A percentile compares a stretch with the other conserved stretches of the same genome.
These are phyloP conservation scores for Syncephalastrum contaminatum DNA, from an alignment of 371 early-diverging fungal genomes.

Conservation along the genomic window DNA sequence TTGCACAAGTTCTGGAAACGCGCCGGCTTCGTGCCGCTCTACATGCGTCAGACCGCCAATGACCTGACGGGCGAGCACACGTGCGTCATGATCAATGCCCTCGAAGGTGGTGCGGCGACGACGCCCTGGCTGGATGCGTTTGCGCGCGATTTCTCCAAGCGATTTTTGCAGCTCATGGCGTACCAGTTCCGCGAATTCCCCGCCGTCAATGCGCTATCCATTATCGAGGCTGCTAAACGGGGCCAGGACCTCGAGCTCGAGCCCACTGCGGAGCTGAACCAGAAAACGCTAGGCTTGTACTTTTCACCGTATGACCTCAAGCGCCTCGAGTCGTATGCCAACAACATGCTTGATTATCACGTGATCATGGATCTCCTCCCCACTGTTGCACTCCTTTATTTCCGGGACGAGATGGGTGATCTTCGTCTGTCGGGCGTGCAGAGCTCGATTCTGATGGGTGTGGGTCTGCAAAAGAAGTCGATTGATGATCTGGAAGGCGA, in stretches of 20 bases:
- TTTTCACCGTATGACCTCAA: constrained; percentile 91
- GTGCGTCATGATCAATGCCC: constrained; percentile 90
- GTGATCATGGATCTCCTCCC: constrained; percentile 94
- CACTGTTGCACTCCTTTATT: constrained; percentile 75
- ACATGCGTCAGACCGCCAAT: constrained; percentile 95
- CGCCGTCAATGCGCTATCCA: constrained; percentile 75
- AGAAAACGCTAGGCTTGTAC: constrained; percentile 54
- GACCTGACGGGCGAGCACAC: constrained; percentile 98
- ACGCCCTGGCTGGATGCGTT: constrained; percentile 77
- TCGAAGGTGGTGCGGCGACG: constrained; percentile 57
- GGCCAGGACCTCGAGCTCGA: constrained; percentile 33
- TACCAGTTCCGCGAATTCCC: constrained; percentile 89
- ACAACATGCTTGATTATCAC: constrained; percentile 95
- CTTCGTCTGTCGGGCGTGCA: constrained; percentile 86
- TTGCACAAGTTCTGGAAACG: constrained; percentile 98
- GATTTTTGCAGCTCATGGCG: constrained; percentile 84
- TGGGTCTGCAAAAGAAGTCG: constrained; percentile 91
- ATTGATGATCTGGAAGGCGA: constrained; percentile 87
- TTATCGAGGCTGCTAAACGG: constrained; percentile 72
- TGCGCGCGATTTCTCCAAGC: constrained; percentile 84
- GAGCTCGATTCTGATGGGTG: constrained; percentile 78
- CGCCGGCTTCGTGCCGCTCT: constrained; percentile 89
- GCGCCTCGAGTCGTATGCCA: constrained; percentile 91
- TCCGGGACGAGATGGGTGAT: constrained; percentile 60
- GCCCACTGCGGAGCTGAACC: constrained; percentile 29